Percentiles rank a stretch among this genome's conserved stretches.
phyloP scores from a whole-genome alignment of 2,329 filamentous ascomycete species.

The Myriosclerotinia scirpicola region DNA sequence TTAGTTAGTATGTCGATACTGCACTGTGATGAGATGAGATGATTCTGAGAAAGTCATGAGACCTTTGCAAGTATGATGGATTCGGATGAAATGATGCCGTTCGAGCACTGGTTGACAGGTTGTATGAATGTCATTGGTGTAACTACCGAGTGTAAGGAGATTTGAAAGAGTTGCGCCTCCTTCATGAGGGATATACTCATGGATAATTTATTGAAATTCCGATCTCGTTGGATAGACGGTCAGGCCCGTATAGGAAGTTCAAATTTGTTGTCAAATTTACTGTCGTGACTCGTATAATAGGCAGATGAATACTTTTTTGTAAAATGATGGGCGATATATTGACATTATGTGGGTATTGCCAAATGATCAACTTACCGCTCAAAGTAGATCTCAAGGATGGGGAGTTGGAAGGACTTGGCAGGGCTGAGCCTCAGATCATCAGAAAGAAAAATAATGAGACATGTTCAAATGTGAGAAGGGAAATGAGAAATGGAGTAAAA shows the following conservation, averaged over 20 bases:
- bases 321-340: neutral
- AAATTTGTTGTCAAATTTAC: neutral
- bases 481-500: neutral
- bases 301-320: neutral
- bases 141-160: neutral
- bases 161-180: neutral
- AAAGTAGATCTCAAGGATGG: neutral
- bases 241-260: neutral
- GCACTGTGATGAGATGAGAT: neutral
- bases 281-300: neutral
- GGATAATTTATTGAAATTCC: neutral
- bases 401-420: neutral
- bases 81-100: neutral
- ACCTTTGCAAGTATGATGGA: neutral
- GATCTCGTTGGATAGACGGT: neutral
- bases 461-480: neutral
- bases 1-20: neutral
- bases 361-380: neutral
- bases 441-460: neutral
- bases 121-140: neutral
- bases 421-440: conserved; percentile 9
- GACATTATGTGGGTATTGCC: neutral
- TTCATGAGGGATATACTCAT: neutral
- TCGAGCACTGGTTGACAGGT: no score
- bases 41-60: neutral